These are phyloP conservation scores for Clarireedia paspali DNA, from an alignment of 2,329 filamentous ascomycete species.

Conservation along the genomic window DNA sequence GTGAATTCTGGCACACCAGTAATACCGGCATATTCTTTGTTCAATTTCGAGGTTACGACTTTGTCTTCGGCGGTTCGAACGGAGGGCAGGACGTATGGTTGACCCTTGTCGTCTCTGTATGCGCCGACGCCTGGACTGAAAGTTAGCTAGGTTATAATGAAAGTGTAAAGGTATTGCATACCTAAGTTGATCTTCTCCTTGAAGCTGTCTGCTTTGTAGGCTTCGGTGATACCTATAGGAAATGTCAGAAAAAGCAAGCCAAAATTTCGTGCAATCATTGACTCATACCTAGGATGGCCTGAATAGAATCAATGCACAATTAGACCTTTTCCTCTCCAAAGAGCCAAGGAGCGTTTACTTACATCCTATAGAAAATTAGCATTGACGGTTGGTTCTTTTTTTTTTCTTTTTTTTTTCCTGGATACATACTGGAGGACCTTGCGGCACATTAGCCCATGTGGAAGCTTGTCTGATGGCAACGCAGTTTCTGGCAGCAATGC, in stretches of 20 bases:
- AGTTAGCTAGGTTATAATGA: constrained; percentile 14
- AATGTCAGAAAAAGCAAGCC: constrained; percentile 24
- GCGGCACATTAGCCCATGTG: constrained; percentile 83
- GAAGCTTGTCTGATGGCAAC: constrained; percentile 39
- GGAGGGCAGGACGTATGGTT: constrained; percentile 94
- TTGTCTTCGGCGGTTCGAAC: constrained; percentile 84
- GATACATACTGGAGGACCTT: constrained; percentile 81
- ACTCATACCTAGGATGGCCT: constrained; percentile 70
- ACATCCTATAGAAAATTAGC: constrained; percentile 28
- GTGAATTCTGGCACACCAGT: constrained; percentile 94
- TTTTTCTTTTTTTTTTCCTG: constrained; percentile 1
- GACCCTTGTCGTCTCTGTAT: constrained; percentile 96
- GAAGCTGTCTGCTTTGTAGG: constrained; percentile 95
- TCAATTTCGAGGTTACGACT: constrained; percentile 67
- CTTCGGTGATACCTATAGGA: constrained; percentile 76
- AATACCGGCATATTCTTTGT: constrained; percentile 98
- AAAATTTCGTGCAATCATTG: constrained; percentile 12
- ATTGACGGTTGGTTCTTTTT: neutral
- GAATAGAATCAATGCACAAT: constrained; percentile 19
- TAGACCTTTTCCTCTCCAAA: constrained; percentile 29
- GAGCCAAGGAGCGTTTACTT: constrained; percentile 18
- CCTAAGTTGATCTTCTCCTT: constrained; percentile 96
- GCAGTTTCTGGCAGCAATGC: constrained; percentile 20
- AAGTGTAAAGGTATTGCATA: constrained; percentile 34
- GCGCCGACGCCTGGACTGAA: constrained; percentile 72